These are phyloP conservation scores for Hypomyces rosellus DNA, from an alignment of 2,329 filamentous ascomycete species.

Conservation along the genomic window DNA sequence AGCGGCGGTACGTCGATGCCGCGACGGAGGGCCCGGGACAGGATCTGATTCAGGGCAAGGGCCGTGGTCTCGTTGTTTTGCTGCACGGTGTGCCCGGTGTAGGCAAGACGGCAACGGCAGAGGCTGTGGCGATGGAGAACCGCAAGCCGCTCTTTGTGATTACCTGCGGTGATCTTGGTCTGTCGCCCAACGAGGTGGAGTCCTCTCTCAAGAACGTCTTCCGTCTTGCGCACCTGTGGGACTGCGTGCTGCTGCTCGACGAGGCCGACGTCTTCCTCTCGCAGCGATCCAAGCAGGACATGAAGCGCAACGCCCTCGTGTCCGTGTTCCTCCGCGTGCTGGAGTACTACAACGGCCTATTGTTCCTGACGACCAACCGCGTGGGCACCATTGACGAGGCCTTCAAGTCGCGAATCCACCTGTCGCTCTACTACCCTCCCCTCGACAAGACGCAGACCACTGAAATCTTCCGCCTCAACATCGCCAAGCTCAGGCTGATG, in stretches of 20 bases:
- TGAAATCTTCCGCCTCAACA: constrained; percentile 36
- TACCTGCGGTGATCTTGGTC: constrained; percentile 42
- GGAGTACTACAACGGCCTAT: constrained; percentile 41
- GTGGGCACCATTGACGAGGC: constrained; percentile 43
- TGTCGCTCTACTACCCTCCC: constrained; percentile 37
- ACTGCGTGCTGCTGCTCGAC: constrained; percentile 32
- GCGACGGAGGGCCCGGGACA: constrained; percentile 16
- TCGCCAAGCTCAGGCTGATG: constrained; percentile 31
- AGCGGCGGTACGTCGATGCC: constrained; percentile 26
- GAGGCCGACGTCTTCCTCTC: constrained; percentile 32
- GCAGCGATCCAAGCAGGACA: constrained; percentile 22
- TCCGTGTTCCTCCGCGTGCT: constrained; percentile 40
- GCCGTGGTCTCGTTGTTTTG: constrained; percentile 37
- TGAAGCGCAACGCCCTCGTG: constrained; percentile 31
- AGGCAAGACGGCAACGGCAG: constrained; percentile 43
- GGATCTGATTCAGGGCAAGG: constrained; percentile 41
- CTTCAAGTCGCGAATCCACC: constrained; percentile 42
- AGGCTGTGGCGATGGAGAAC: constrained; percentile 35
- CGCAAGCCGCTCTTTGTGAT: constrained; percentile 41
- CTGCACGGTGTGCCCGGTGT: constrained; percentile 43
- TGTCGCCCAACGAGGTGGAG: constrained; percentile 37
- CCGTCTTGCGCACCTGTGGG: constrained; percentile 34
- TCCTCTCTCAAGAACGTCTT: constrained; percentile 35
- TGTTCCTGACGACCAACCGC: constrained; percentile 47
- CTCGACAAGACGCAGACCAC: constrained; percentile 32